Conservation (phyloP, 2,329 filamentous ascomycete species). For the Diaporthe destruens region DNA sequence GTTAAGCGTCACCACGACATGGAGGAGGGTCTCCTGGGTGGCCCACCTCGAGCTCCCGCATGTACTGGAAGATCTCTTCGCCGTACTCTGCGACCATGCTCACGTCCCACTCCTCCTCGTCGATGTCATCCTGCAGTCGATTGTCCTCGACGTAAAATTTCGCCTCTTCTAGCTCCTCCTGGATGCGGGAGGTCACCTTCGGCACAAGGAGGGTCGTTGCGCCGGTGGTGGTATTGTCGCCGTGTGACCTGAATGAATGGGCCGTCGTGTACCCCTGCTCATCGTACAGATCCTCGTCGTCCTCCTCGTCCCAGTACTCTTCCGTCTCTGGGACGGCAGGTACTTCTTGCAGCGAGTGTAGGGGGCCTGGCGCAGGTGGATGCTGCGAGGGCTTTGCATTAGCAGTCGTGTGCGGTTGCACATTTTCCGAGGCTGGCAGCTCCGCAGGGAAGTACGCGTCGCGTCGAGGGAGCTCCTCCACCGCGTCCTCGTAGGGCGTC, state of each 20-base stretch:
- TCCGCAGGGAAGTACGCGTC: conserved; percentile 39
- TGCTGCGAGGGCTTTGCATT: conserved; percentile 38
- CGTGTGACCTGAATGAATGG: conserved; percentile 80
- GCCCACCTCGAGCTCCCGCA: conserved; percentile 87
- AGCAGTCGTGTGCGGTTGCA: conserved; percentile 30
- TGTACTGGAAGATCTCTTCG: conserved; percentile 94
- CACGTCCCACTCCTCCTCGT: conserved; percentile 92
- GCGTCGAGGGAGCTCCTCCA: conserved; percentile 55
- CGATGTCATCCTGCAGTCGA: conserved; percentile 78
- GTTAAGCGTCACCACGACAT: neutral
- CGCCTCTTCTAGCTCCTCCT: conserved; percentile 78
- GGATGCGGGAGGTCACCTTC: conserved; percentile 74
- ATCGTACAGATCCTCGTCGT: conserved; percentile 74
- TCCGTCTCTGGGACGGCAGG: conserved; percentile 64
- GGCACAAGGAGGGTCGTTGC: conserved; percentile 76
- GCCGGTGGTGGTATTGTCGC: conserved; percentile 66
- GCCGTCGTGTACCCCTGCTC: conserved; percentile 83
- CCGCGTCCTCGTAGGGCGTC: conserved; percentile 59
- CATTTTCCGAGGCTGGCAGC: neutral
- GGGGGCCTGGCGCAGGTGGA: conserved; percentile 32
- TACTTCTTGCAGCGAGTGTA: neutral
- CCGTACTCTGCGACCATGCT: conserved; percentile 98
- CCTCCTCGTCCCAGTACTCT: conserved; percentile 84
- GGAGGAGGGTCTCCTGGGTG: neutral
- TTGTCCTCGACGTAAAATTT: conserved; percentile 75